These are phyloP conservation scores for Xylona heveae DNA, from an alignment of 495 filamentous ascomycete species.

Conservation along the genomic window DNA sequence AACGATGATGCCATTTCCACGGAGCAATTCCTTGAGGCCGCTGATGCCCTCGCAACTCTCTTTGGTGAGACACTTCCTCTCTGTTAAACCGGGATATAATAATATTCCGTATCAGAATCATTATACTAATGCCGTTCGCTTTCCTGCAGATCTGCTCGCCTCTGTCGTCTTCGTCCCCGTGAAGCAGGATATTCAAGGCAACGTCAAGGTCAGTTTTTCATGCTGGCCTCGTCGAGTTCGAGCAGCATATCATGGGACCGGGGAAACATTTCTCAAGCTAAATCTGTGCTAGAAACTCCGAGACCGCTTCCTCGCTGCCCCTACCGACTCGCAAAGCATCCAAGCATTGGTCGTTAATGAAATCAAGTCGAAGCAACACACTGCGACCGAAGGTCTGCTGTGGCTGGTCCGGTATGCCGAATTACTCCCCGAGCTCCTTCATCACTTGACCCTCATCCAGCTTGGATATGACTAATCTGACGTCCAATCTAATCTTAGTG, in stretches of 20 bases:
- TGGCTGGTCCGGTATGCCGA: conserved; percentile 68
- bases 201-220: conserved; percentile 51
- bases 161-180: conserved; percentile 15
- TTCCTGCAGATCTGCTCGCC: conserved; percentile 29
- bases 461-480: background rate
- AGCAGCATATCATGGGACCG: no score
- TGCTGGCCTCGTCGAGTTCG: background rate
- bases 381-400: conserved; percentile 67
- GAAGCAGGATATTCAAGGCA: conserved; percentile 76
- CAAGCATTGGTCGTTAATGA: conserved; percentile 74
- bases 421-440: conserved; percentile 1
- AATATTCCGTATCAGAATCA: conserved; percentile 19
- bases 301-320: conserved; percentile 56
- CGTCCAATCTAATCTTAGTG: conserved; percentile 27
- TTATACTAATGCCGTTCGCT: conserved; percentile 59
- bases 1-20: conserved; percentile 64
- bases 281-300: conserved; percentile 56
- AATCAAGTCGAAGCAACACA: conserved; percentile 66
- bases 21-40: conserved; percentile 75
- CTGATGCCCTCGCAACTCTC: conserved; percentile 62
- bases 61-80: conserved; percentile 39
- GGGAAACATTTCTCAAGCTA: background rate
- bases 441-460: conserved; percentile 1
- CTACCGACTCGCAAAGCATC: conserved; percentile 52
- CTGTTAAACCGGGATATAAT: background rate